Base-by-base conservation (phyloP, 257 asterid species). In the Jacaranda copaia region DNA sequence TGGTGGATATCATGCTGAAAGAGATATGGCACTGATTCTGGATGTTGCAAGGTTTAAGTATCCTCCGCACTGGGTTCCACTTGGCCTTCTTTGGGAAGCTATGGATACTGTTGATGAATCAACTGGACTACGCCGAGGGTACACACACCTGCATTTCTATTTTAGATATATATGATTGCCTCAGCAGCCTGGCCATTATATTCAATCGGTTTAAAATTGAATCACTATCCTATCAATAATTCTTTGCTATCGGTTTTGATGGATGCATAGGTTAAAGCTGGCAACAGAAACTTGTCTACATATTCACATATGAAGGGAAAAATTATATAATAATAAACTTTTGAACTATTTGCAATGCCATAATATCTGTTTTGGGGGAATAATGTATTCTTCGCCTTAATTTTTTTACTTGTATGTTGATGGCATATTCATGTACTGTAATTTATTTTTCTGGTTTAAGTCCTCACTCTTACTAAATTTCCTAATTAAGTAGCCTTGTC, bases 11-110 rank as follows among this genome's bases (percentile, higher is more conserved):
- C 97, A 96, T 65, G 96, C 94, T 67, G 96, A 87, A 80, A 89
- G 76, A 65, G 99, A 96, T 81, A 96, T 96, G 99, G 99, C 95
- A n/a, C 80, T 96, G 87, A 93, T 96, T 85, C 89, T 96, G 79
- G 99, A 96, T 81, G 98, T 93, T 83, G 99, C 99, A 55, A 90
- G 99, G 86, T 96, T 96, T 72, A 96, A 96, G 85, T 96, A 96
- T 85, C 99, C 99, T 64, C 99, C 99, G 76, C 99, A 96, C 66
- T 96, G 99, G 99, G 97, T 96, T 84, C 98, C 99, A 71, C 92
- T 96, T 40, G 65, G 83, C 57, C 97, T 96, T 81, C 97, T 96
- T 55, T 96, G 99, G 99, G 92, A 96, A 84, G 99, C 99, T 68
- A 96, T 96, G 98, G 79, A 87, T 82, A 91, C 99, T 72, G 80